phyloP scores from a whole-genome alignment of 2,329 filamentous ascomycete genomes.

The Alternaria ethzedia region DNA sequence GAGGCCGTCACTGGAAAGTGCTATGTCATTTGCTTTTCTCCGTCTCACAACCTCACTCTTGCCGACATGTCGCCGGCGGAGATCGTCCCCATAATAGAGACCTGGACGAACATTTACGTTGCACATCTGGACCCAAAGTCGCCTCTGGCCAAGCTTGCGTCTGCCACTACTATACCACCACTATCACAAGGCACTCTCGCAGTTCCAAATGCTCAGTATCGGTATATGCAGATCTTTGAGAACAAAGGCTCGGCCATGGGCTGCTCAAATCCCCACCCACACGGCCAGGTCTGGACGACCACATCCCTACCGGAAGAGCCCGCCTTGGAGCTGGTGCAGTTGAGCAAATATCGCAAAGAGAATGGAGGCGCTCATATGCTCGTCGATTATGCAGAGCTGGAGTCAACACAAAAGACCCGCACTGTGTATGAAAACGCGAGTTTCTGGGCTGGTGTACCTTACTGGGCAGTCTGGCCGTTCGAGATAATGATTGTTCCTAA shows the following conservation, averaged over 20 bases:
- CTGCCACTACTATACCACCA: constrained; percentile 57
- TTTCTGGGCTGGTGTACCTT: constrained; percentile 90
- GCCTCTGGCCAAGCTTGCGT: constrained; percentile 61
- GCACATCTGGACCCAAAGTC: constrained; percentile 77
- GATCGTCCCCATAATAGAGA: constrained; percentile 82
- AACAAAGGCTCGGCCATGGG: constrained; percentile 99
- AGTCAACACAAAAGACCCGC: constrained; percentile 80
- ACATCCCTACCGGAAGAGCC: constrained; percentile 91
- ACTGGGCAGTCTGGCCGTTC: constrained; percentile 98
- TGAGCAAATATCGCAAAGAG: constrained; percentile 77
- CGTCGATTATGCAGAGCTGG: constrained; percentile 84
- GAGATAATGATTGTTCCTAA: constrained; percentile 90
- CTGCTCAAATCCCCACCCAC: constrained; percentile 97
- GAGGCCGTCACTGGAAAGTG: constrained; percentile 92
- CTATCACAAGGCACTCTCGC: constrained; percentile 53
- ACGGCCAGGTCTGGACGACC: constrained; percentile 96
- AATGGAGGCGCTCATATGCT: constrained; percentile 78
- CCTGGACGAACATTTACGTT: constrained; percentile 91
- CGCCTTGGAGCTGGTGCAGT: constrained; percentile 75
- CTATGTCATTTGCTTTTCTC: constrained; percentile 94
- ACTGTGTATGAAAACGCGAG: constrained; percentile 85
- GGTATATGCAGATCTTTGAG: constrained; percentile 99
- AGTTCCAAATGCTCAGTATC: constrained; percentile 75
- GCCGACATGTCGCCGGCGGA: constrained; percentile 81
- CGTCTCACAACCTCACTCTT: constrained; percentile 87